Percentiles rank a stretch among this genome's conserved stretches.
Evolutionary conservation across 2,329 filamentous ascomycete species (phyloP).

Genomic region (Xylaria sp.): DNA sequence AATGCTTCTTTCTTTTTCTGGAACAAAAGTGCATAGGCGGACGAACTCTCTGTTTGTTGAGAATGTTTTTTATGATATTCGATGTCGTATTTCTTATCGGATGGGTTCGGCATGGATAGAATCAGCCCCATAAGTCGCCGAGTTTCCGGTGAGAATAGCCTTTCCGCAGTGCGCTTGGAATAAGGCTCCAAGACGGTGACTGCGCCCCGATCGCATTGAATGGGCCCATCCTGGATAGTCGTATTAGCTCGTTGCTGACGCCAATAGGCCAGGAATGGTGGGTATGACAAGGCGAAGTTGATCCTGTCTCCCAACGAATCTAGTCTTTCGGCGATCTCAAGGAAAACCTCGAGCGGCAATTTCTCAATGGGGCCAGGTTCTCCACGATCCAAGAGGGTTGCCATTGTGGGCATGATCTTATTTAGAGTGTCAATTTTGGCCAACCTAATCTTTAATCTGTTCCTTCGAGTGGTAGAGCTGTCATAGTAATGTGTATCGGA

Average conservation of each 20-base stretch:
- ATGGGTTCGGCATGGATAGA: slow-evolving; percentile 21
- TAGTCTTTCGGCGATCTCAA: not conserved
- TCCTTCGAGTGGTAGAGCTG: not conserved
- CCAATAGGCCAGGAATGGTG: not conserved
- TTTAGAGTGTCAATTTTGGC: not conserved
- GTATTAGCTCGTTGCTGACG: not conserved
- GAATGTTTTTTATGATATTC: not conserved
- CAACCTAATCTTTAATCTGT: not conserved
- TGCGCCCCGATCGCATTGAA: not conserved
- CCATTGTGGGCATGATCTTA: not conserved
- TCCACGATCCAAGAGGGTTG: not conserved
- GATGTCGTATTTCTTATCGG: slow-evolving; percentile 2
- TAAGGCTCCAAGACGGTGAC: not conserved
- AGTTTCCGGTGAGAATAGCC: slow-evolving; percentile 8
- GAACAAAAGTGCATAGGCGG: not conserved
- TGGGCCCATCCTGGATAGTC: not conserved
- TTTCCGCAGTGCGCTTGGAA: not conserved
- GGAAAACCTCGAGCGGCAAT: slow-evolving; percentile 1
- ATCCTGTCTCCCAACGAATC: not conserved
- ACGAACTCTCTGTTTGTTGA: not conserved
- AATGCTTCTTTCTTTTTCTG: slow-evolving; percentile 1
- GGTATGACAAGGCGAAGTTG: not conserved
- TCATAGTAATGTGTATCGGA: not conserved
- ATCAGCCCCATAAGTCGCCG: slow-evolving; percentile 3
- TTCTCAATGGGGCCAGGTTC: not conserved